Conservation (phyloP, 306 rosid species). For the Prunus dulcis region DNA sequence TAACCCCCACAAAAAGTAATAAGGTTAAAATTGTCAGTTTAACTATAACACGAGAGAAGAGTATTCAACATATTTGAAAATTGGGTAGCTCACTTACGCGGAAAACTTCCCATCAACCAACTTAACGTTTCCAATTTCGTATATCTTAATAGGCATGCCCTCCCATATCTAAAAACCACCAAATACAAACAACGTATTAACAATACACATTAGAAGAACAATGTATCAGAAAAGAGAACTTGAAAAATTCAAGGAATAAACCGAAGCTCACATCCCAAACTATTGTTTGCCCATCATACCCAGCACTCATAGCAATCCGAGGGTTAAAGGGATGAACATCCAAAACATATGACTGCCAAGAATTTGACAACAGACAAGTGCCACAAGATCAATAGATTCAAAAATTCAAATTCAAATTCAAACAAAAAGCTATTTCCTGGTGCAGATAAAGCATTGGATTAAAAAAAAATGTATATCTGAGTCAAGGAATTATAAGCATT, state of each 20-base stretch:
- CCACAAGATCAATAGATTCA: slow-evolving; percentile 22
- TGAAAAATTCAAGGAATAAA: background rate
- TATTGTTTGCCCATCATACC: slow-evolving; percentile 83
- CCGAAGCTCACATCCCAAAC: slow-evolving; percentile 86
- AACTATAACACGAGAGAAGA: slow-evolving; percentile 16
- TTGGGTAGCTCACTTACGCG: slow-evolving; percentile 55
- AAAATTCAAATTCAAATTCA: slow-evolving; percentile 11
- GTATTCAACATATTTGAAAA: slow-evolving; percentile 7
- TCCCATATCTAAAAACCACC: slow-evolving; percentile 77
- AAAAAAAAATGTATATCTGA: background rate
- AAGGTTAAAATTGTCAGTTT: background rate
- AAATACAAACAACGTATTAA: slow-evolving; percentile 26
- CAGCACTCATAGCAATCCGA: slow-evolving; percentile 97
- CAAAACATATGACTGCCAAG: slow-evolving; percentile 79
- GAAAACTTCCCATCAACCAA: slow-evolving; percentile 94
- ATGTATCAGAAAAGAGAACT: slow-evolving; percentile 14
- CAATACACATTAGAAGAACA: slow-evolving; percentile 15
- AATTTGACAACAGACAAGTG: slow-evolving; percentile 29
- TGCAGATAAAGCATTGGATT: slow-evolving; percentile 9
- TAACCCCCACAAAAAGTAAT: background rate
- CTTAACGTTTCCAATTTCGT: slow-evolving; percentile 62
- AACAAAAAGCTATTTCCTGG: slow-evolving; percentile 8
- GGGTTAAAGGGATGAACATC: slow-evolving; percentile 98
- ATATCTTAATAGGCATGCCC: slow-evolving; percentile 69
- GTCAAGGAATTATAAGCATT: background rate